These are phyloP conservation scores for Pleurotus cornucopiae DNA, from an alignment of 768 basidiomycete species.

Conservation along the genomic window DNA sequence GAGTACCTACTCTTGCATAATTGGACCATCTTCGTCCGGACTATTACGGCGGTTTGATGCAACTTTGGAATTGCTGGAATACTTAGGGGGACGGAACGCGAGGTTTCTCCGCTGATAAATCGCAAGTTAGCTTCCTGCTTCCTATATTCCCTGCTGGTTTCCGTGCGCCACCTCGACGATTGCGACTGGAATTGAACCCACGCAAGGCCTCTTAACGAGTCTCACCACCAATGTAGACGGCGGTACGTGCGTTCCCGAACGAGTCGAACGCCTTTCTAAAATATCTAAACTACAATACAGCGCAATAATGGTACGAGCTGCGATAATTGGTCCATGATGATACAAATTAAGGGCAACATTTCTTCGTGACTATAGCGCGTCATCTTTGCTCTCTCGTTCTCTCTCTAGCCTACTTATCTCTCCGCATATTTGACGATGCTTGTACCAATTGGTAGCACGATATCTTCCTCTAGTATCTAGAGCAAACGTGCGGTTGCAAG, in stretches of 20 bases:
- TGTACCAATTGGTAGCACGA: conserved; percentile 18
- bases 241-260: not conserved
- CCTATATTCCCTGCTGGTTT: not conserved
- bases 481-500: conserved; percentile 13
- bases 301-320: not conserved
- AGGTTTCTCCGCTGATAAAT: conserved; percentile 8
- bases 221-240: not conserved
- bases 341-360: not conserved
- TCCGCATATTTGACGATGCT: conserved; percentile 17
- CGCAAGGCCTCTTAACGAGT: not conserved
- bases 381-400: conserved; percentile 1
- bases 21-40: not conserved
- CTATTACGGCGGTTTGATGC: not conserved
- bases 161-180: not conserved
- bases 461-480: conserved; percentile 18
- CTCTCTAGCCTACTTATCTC: conserved; percentile 9
- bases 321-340: not conserved
- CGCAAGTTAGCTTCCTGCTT: not conserved
- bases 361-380: not conserved
- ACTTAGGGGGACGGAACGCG: not conserved
- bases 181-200: not conserved
- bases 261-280: not conserved
- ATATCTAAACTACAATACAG: not conserved
- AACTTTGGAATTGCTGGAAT: not conserved
- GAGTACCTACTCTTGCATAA: not conserved